Conservation (phyloP, 2,329 filamentous ascomycete species). For the Penicillium brasilianum region DNA sequence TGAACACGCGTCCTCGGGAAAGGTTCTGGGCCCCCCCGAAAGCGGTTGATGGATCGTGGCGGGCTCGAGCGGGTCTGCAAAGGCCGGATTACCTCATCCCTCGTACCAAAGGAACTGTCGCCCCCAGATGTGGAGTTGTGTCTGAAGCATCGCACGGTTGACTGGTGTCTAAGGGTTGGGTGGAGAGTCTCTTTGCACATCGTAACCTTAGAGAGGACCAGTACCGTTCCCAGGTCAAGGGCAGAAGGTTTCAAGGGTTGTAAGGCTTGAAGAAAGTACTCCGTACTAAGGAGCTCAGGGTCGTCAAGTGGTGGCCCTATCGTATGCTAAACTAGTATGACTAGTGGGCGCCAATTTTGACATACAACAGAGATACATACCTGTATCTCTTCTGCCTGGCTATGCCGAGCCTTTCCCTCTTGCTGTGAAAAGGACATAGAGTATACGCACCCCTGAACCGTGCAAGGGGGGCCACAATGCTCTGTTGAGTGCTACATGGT, state of each 20-base stretch:
- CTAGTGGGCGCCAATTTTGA: no score
- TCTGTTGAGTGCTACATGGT: not conserved
- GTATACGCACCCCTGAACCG: conserved; percentile 8
- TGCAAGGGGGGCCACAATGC: conserved; percentile 2
- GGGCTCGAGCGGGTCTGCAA: conserved; percentile 22
- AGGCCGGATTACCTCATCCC: conserved; percentile 13
- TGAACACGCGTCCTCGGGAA: conserved; percentile 14
- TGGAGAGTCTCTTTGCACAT: conserved; percentile 10
- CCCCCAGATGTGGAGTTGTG: conserved; percentile 22
- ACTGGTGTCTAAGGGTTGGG: not conserved
- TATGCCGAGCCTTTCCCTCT: not conserved
- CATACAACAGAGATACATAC: not conserved
- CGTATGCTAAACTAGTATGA: not conserved
- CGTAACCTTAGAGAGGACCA: conserved; percentile 1
- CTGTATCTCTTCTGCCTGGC: conserved; percentile 15
- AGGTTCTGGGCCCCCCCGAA: conserved; percentile 19
- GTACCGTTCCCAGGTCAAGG: conserved; percentile 6
- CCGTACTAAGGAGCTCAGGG: not conserved
- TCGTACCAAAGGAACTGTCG: conserved; percentile 22
- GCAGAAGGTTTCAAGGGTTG: not conserved
- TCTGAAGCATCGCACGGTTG: not conserved
- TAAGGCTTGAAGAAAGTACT: not conserved
- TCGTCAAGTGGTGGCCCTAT: not conserved
- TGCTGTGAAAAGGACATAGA: not conserved
- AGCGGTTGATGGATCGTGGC: conserved; percentile 28